Conservation (phyloP, 345 rosid genomes). For the Euclidium syriacum region DNA sequence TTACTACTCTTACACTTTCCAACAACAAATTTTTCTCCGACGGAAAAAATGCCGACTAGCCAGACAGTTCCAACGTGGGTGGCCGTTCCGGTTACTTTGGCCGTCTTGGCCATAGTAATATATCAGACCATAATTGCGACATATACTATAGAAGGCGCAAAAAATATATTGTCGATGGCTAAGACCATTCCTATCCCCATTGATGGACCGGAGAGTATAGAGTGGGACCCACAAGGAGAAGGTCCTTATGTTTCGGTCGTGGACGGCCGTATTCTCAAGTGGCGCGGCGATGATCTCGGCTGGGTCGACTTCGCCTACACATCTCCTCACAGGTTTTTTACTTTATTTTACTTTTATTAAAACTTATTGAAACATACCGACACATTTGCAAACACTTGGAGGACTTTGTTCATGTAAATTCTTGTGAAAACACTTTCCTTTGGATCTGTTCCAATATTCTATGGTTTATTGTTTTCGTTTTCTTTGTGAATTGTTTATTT, state of each 20-base stretch:
- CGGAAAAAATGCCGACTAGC: slow-evolving; percentile 5
- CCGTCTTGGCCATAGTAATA: not conserved
- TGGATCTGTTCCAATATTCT: no score
- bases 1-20: not conserved
- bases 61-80: slow-evolving; percentile 3
- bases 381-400: not conserved
- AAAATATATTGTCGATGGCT: slow-evolving; percentile 7
- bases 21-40: not conserved
- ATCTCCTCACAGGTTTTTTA: slow-evolving; percentile 47
- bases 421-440: no score
- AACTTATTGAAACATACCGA: not conserved
- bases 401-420: no score
- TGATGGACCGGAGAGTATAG: slow-evolving; percentile 31
- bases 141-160: not conserved
- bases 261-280: slow-evolving; percentile 32
- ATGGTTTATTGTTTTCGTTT: no score
- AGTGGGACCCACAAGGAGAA: slow-evolving; percentile 25
- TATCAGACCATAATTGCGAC: not conserved
- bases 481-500: no score
- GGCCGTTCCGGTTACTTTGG: not conserved
- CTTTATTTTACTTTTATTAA: no score
- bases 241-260: slow-evolving; percentile 28
- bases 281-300: slow-evolving; percentile 31
- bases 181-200: slow-evolving; percentile 24
- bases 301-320: slow-evolving; percentile 63